Evolutionary conservation across 192 early-diverging fungal genomes (phyloP), one percentile per base, ranked within the genome.

Genomic region (Powellomyces hirtus): DNA sequence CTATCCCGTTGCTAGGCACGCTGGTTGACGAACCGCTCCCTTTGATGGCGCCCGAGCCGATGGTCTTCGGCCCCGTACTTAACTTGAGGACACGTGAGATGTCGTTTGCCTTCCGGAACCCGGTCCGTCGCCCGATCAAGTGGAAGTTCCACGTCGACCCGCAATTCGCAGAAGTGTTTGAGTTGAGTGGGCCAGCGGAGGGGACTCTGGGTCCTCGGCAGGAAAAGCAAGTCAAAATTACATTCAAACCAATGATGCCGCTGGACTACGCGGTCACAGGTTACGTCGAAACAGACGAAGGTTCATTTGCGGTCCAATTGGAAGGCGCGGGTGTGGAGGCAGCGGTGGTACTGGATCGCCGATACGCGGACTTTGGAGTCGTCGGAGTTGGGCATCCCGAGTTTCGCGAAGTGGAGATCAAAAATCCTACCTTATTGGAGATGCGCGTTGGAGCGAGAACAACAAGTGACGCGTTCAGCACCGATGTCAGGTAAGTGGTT

Each of bases 361-460:
- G 34, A 6, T 60, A 76, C 37, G 66, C 71, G 13, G 65, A 80
- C 62, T 85, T 85, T 73, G 83, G 83, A 3, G 72, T 78, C 4
- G 78, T 85, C 38, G 83, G 83, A 5, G 66, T 82, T n/a, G 75
- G 65, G 6, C 71, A 77, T 30, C 77, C 78, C 18, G 83, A 85
- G 61, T 81, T 74, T 50, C 61, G 75, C 16, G 67, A 71, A 13
- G 35, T 84, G 29, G 59, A 37, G 8, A 59, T 81, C 42, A 65
- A 20, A 20, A 84, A 84, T 46, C 72, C 70, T 7, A 74, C 79
- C 1, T 30, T 51, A 37, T 57, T 83, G 38, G 27, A 27, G 10
- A 53, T 79, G 38, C 62, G 70, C 8, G 38, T 83, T 30, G 58
- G 75, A n/a, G 53, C 69, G n/a, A 14, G 59, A 37, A 73, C 76